Conservation (phyloP, 2,329 filamentous ascomycete genomes). For the Diaporthe batatas region DNA sequence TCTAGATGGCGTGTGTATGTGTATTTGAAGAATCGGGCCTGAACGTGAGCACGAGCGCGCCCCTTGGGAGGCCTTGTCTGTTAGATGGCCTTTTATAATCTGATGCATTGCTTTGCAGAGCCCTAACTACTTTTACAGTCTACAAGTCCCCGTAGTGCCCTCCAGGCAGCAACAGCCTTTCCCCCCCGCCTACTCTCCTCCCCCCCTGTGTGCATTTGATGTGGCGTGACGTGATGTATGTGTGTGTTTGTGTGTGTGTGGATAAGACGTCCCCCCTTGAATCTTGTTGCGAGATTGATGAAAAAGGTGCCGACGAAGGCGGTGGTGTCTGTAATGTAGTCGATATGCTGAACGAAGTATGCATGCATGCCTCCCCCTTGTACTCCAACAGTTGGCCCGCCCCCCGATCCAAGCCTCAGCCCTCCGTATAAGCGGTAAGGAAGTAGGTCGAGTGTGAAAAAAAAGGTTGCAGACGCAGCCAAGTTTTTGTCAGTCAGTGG, state of each 20-base stretch:
- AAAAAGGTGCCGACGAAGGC: slow-evolving; percentile 28
- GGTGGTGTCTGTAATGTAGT: slow-evolving; percentile 35
- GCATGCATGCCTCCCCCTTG: slow-evolving; percentile 11
- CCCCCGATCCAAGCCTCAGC: slow-evolving; percentile 21
- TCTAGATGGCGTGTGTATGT: too few species aligned
- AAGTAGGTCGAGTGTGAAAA: background rate
- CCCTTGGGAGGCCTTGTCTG: background rate
- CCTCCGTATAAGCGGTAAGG: slow-evolving; percentile 1
- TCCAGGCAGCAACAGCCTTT: slow-evolving; percentile 2
- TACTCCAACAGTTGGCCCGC: slow-evolving; percentile 31
- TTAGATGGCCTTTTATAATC: slow-evolving; percentile 20
- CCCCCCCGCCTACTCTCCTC: too few species aligned
- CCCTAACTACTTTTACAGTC: slow-evolving; percentile 31
- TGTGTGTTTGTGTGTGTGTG: background rate
- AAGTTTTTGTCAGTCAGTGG: background rate
- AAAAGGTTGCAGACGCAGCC: background rate
- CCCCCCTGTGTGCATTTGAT: too few species aligned
- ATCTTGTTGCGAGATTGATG: background rate
- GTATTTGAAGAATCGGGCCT: background rate
- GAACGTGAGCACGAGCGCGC: background rate
- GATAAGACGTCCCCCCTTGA: background rate
- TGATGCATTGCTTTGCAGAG: slow-evolving; percentile 35
- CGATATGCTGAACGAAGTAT: slow-evolving; percentile 23
- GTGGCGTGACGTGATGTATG: background rate
- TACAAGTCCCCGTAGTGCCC: slow-evolving; percentile 21